Evolutionary conservation across 106 monocot species (phyloP).

Genomic region (Apostasia shenzhenica): DNA sequence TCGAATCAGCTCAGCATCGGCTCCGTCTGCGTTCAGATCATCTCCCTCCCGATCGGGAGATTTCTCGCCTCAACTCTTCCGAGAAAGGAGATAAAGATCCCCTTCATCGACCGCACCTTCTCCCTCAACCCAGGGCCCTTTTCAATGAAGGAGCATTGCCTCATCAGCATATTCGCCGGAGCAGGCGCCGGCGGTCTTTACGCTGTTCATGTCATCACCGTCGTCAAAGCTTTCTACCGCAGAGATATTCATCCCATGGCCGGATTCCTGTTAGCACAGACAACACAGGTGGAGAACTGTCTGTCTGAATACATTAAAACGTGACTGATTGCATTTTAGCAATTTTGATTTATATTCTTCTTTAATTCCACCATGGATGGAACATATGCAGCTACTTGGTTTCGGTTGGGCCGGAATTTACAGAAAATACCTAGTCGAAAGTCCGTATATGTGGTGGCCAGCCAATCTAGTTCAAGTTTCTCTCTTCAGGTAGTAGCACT

Average conservation of each 20-base stretch:
- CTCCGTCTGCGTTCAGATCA: slow-evolving; percentile 12
- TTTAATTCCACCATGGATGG: background rate
- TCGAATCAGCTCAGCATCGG: background rate
- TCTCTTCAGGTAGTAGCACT: slow-evolving; percentile 26
- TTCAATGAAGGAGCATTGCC: slow-evolving; percentile 22
- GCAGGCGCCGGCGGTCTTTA: background rate
- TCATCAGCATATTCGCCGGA: slow-evolving; percentile 11
- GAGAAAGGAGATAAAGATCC: slow-evolving; percentile 3
- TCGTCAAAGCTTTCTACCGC: slow-evolving; percentile 21
- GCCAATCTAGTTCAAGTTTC: slow-evolving; percentile 54
- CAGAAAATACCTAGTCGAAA: slow-evolving; percentile 42
- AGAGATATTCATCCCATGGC: slow-evolving; percentile 10
- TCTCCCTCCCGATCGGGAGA: slow-evolving; percentile 12
- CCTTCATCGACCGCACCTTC: slow-evolving; percentile 1
- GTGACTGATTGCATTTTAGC: no score
- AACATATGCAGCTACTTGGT: slow-evolving; percentile 35
- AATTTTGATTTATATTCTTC: background rate
- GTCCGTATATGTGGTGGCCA: slow-evolving; percentile 73
- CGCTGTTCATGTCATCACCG: slow-evolving; percentile 10
- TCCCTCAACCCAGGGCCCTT: slow-evolving; percentile 21
- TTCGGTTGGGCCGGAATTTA: slow-evolving; percentile 58
- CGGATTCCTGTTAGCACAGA: slow-evolving; percentile 10
- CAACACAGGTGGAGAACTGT: slow-evolving; percentile 3
- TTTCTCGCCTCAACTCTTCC: slow-evolving; percentile 17
- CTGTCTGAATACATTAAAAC: no score